Evolutionary conservation across 208 protist species (phyloP), one percentile per base, ranked within the genome.

Genomic region (Trypanosoma scelopori): DNA sequence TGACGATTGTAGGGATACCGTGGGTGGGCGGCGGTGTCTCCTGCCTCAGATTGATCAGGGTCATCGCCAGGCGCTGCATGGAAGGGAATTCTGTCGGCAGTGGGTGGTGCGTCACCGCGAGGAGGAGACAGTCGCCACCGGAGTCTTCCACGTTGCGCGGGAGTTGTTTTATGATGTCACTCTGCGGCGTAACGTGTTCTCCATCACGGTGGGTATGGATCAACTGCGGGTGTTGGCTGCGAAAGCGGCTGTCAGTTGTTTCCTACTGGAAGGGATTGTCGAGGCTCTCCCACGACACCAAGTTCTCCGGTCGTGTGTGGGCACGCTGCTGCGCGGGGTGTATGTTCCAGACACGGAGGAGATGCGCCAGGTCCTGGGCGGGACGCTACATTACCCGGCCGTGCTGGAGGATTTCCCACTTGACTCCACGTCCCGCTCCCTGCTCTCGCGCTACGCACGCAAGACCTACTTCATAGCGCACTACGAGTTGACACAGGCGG

Each of bases 391-490:
- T 42, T 74, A 72, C 28, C 47, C 65, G 5, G 20, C 22, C n/a
- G 13, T 74, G 5, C 43, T 76, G 27, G 6, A 76, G 27, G 47
- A 66, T n/a, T 42, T 74, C 45, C 45, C 51, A 12, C 18, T 43
- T 4, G 52, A 60, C 43, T 41, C 58, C 15, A 4, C 73, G 9
- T 35, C 50, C 18, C 43, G 47, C 16, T 7, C 56, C 28, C 35
- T 79, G 32, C 67, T 94, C 30, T 39, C 48, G 28, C 88, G 76
- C 0, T 94, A 84, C 55, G 79, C 81, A 13, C 82, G 83, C 20
- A 87, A 84, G 71, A 74, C 88, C 3, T 92, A 80, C 71, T 88
- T 89, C 69, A 49, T 89, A 12, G 88, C 88, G 11, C 84, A 91
- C 68, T 65, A 82, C 53, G 74, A 87, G 35, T 57, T 91, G 12